phyloP scores from a whole-genome alignment of 2,329 filamentous ascomycete species.

The Berkeleyomyces rouxiae region DNA sequence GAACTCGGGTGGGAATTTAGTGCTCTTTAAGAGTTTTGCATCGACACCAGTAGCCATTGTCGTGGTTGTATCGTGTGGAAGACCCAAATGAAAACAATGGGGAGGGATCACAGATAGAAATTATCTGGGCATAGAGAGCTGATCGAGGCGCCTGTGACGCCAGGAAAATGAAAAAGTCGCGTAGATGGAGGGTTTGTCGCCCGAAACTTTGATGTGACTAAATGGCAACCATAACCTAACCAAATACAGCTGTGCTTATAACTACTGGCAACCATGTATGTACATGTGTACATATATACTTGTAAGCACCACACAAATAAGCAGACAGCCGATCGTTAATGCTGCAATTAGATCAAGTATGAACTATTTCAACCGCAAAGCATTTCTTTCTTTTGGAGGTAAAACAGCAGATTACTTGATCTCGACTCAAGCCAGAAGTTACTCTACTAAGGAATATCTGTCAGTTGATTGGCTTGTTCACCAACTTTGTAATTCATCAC shows the following conservation, averaged over 20 bases:
- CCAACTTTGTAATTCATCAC: neutral
- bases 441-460: neutral
- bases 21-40: constrained; percentile 74
- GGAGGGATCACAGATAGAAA: neutral
- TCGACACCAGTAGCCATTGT: constrained; percentile 72
- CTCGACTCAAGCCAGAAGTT: no score
- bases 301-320: no score
- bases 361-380: no score
- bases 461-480: no score
- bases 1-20: constrained; percentile 88
- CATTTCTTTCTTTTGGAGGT: no score
- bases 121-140: neutral
- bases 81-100: no score
- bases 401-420: no score
- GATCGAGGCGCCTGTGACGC: neutral
- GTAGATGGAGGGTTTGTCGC: neutral
- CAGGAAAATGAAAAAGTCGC: neutral
- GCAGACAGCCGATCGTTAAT: no score
- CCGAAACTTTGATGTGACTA: neutral
- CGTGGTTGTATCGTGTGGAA: constrained; percentile 10
- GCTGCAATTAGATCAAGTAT: no score
- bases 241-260: neutral
- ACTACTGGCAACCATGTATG: no score
- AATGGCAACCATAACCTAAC: constrained; percentile 2
- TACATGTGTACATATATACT: no score